Evolutionary conservation across 2,329 filamentous ascomycete genomes (phyloP).

Genomic region (Penicillium sp.): DNA sequence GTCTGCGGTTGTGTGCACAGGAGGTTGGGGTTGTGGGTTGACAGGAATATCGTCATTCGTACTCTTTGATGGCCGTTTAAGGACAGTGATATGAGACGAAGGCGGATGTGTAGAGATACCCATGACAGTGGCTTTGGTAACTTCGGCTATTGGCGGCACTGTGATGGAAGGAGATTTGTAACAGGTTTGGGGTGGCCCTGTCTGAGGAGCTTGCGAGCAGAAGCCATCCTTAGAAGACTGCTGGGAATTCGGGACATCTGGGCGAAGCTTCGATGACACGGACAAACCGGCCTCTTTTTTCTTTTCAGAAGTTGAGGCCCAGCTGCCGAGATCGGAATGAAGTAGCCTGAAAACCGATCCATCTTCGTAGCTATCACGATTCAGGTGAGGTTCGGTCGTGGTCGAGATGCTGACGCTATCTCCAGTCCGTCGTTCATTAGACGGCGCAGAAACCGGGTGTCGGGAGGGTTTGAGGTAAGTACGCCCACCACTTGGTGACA

Average conservation of each 20-base stretch:
- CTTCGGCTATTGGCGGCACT: neutral
- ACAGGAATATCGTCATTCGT: neutral
- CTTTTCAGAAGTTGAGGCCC: neutral
- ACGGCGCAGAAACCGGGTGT: neutral
- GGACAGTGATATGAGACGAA: constrained; percentile 16
- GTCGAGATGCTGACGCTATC: neutral
- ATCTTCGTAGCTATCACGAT: neutral
- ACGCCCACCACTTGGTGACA: constrained; percentile 30
- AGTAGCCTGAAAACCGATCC: neutral
- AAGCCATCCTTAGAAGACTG: neutral
- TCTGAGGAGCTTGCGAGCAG: neutral
- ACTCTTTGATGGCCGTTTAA: constrained; percentile 2
- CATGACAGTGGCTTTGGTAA: neutral
- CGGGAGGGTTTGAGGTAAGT: constrained; percentile 9
- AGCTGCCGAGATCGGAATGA: neutral
- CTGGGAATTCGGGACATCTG: neutral
- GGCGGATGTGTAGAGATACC: neutral
- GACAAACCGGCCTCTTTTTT: neutral
- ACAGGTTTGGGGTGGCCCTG: neutral
- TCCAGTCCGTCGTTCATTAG: neutral
- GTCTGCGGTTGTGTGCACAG: neutral
- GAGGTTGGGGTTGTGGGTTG: neutral
- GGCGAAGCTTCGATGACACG: neutral
- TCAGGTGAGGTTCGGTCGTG: neutral
- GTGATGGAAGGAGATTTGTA: neutral